A percentile compares a stretch with the other conserved stretches of the same genome.
Evolutionary conservation across 148 eudicot species (phyloP).

Genomic region (Spergularia marina): DNA sequence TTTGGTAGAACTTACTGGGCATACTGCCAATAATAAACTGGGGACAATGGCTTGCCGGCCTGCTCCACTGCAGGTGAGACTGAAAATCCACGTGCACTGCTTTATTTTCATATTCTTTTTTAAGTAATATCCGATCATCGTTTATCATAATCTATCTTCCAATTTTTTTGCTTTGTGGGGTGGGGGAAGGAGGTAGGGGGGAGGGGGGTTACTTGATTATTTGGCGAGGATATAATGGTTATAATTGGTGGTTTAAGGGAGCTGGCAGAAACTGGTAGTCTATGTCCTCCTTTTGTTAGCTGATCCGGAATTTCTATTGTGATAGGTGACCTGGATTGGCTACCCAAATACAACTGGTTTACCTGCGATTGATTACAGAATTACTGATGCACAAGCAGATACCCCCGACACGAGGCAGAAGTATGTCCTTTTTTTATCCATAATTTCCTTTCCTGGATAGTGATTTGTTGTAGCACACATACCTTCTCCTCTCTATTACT

Average conservation of each 20-base stretch:
- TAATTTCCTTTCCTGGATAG: not conserved
- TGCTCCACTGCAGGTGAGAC: constrained; percentile 88
- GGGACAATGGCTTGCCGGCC: constrained; percentile 99
- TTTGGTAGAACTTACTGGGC: constrained; percentile 98
- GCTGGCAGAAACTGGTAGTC: not conserved
- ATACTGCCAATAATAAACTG: constrained; percentile 94
- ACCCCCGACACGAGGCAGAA: constrained; percentile 77
- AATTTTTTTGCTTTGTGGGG: not conserved
- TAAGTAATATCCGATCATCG: not conserved
- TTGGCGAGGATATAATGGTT: not conserved
- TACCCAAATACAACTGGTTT: constrained; percentile 99
- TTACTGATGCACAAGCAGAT: constrained; percentile 82
- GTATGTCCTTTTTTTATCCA: constrained; percentile 41
- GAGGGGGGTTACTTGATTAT: not conserved
- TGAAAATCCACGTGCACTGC: constrained; percentile 3
- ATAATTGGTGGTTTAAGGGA: not conserved
- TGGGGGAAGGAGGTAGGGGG: not conserved
- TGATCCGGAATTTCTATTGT: constrained; percentile 24
- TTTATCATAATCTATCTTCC: not conserved
- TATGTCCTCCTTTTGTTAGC: not conserved
- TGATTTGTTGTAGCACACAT: not conserved
- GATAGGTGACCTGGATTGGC: constrained; percentile 98
- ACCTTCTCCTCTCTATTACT: not conserved
- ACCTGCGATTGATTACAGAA: constrained; percentile 91
- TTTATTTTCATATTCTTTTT: not conserved